These are phyloP conservation scores for Spizellomyces sp. DNA, from an alignment of 192 early-diverging fungal species.

Conservation along the genomic window DNA sequence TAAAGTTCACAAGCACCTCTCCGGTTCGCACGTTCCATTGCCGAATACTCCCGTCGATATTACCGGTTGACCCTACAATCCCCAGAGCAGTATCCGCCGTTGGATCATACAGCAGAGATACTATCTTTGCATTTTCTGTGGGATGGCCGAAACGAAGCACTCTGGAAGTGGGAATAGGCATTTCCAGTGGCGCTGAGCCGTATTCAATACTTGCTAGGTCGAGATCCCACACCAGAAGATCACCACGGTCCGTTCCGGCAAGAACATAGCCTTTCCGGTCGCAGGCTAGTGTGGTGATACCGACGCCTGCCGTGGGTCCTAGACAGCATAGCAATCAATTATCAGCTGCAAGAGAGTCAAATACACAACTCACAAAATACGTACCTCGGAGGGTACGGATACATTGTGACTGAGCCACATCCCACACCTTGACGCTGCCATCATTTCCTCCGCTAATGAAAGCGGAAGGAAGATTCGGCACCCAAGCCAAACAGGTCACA, in stretches of 20 bases:
- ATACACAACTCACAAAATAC: neutral
- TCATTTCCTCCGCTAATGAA: constrained; percentile 57
- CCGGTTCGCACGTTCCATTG: constrained; percentile 11
- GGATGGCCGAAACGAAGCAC: no score
- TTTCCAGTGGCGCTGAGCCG: no score
- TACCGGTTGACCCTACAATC: neutral
- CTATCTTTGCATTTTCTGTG: no score
- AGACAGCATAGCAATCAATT: no score
- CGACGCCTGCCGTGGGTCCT: neutral
- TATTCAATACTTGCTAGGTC: neutral
- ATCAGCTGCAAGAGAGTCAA: no score
- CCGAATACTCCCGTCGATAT: neutral
- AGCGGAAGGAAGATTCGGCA: constrained; percentile 23
- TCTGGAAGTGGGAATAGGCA: no score
- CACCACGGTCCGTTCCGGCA: constrained; percentile 11
- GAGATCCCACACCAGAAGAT: constrained; percentile 20
- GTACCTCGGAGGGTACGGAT: constrained; percentile 28
- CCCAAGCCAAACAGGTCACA: constrained; percentile 40
- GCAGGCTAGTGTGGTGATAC: constrained; percentile 5
- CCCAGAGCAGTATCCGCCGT: neutral
- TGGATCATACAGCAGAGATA: neutral
- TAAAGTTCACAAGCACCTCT: neutral
- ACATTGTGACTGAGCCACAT: constrained; percentile 38
- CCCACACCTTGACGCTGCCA: constrained; percentile 55
- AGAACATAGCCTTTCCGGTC: constrained; percentile 8